Evolutionary conservation across 2,329 filamentous ascomycete genomes (phyloP).

Genomic region (Acarospora socialis): DNA sequence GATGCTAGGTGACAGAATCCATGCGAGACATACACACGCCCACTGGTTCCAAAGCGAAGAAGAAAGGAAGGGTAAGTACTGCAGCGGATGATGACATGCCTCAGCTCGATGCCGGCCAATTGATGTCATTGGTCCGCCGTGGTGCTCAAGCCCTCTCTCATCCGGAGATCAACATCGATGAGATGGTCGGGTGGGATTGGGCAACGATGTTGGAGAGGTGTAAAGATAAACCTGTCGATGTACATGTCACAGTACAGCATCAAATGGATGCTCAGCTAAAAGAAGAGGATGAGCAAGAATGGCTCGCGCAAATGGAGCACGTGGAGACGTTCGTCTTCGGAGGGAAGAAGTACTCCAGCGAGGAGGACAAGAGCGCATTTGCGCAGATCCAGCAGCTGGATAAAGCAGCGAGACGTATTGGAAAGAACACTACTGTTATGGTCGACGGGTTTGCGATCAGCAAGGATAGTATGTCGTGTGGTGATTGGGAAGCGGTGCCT

Average conservation of each 20-base stretch:
- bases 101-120: constrained; percentile 35
- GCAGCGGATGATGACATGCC: constrained; percentile 33
- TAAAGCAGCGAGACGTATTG: constrained; percentile 35
- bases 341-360: constrained; percentile 32
- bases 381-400: constrained; percentile 26
- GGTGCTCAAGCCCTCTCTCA: constrained; percentile 39
- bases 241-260: constrained; percentile 22
- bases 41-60: constrained; percentile 17
- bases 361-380: constrained; percentile 16
- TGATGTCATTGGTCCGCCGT: constrained; percentile 40
- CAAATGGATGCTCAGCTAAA: constrained; percentile 20
- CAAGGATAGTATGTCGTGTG: constrained; percentile 41
- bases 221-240: constrained; percentile 14
- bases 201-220: constrained; percentile 15
- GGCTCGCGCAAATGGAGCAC: constrained; percentile 42
- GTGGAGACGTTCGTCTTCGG: constrained; percentile 45
- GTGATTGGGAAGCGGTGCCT: constrained; percentile 42
- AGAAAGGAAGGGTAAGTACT: constrained; percentile 14
- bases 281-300: constrained; percentile 38
- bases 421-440: constrained; percentile 45
- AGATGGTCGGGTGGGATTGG: constrained; percentile 44
- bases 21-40: constrained; percentile 40
- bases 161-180: constrained; percentile 38
- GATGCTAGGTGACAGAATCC: constrained; percentile 45
- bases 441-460: constrained; percentile 40